Evolutionary conservation across 768 basidiomycete species (phyloP), one percentile per base, ranked within the genome.

Genomic region (Suillus spraguei): DNA sequence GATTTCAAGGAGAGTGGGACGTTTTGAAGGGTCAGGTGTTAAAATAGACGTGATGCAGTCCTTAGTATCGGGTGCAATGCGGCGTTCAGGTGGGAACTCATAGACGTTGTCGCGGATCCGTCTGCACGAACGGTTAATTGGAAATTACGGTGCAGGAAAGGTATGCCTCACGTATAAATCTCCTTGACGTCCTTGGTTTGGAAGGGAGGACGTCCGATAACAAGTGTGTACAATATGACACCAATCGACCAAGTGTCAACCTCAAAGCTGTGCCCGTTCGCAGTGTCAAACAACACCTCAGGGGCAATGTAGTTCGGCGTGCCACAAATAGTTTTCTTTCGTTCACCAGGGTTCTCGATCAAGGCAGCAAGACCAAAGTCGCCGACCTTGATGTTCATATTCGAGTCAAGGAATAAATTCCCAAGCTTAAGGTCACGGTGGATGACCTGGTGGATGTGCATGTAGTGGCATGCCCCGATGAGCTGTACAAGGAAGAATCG

Each of bases 261-360:
- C 78, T 99, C 97, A 68, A 97, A 99, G 72, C 93, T 95, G 77
- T 99, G 97, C 2, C 97, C 96, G 66, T 95, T 96, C 20, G 89
- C 93, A 32, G 91, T 94, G 74, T 98, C 95, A 74, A 97, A 97
- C 67, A 99, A 80, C 28, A 99, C 95, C 73, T 99, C 97, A 0
- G 97, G 97, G 0, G 97, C 97, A 66, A 99, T 98, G 73, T 99
- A 99, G 73, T 99, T 99, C 2, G 97, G 97, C 0, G 97, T 99
- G 1, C 97, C 97, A 68, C 97, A 98, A 54, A 99, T 97, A 0
- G 97, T 99, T 87, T 98, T 98, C 84, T 99, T 97, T 72, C 97
- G 81, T 76, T 99, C 97, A 0, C 97, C 97, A 13, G 92, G 93
- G 72, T 87, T 96, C 79, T 98, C 96, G 55, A 99, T 97, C 55